Base-by-base conservation (phyloP, 2,329 filamentous ascomycete species). In the Xenoacremonium recifei region DNA sequence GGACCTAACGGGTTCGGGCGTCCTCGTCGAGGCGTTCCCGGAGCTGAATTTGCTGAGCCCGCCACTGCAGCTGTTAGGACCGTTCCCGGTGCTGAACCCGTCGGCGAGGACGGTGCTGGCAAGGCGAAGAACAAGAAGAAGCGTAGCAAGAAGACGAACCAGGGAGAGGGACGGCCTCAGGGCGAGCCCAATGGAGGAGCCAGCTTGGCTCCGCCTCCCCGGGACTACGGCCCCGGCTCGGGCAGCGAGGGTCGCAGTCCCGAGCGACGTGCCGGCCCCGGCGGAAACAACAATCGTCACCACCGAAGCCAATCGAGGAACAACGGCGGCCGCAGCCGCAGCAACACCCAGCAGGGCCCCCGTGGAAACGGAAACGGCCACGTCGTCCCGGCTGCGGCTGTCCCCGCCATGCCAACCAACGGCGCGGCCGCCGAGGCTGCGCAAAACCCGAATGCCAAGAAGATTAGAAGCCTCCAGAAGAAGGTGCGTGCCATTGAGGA, bases 71-170 rank as follows among this genome's bases (percentile, higher is more conserved):
- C 86, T 33, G 79, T 79, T 39, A 81, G 84, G 35, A 79, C 78
- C 48, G 75, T 87, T 34, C 81, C 84, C 19, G 77, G 79, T 5
- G 81, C 85, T 12, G 80, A 77, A 46, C 73, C 78, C 25, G 77
- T 50, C 66, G 84, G 68, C 71, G 84, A 77, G 63, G 86, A 89
- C 47, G 87, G 82, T 86, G 40, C 90, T 87, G 11, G 73, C 89
- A 65, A 62, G 56, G 96, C 96, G 76, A 96, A 96, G 79, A 96
- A 96, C 71, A 97, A 97, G 81, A 97, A 97, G 81, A 97, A 97
- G 80, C 82, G 93, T 51, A 79, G 76, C 53, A 96, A 95, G 77
- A 97, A 96, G 71, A 80, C 80, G 38, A 93, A 91, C 63, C 90
- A 93, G 35, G 79, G 75, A 5, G 87, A 89, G 15, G 81, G 79